Evolutionary conservation across 192 early-diverging fungal genomes (phyloP).

Genomic region (Coemansia sp.): DNA sequence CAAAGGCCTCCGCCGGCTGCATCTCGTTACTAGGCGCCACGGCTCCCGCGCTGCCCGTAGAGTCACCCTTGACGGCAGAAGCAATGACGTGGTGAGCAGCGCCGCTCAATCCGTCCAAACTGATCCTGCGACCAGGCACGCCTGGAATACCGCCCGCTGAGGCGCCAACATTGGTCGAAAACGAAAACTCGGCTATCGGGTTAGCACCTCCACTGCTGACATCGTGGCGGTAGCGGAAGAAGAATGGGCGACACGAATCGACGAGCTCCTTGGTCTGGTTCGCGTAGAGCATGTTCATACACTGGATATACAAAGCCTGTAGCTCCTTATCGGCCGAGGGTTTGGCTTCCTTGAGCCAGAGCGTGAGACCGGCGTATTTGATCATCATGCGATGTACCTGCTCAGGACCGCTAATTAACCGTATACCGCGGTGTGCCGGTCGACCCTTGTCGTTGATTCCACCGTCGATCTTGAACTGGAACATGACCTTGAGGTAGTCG

Average conservation of each 20-base stretch:
- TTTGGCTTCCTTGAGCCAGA: conserved; percentile 77
- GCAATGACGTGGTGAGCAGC: conserved; percentile 37
- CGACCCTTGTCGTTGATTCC: conserved; percentile 53
- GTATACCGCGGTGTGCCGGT: conserved; percentile 24
- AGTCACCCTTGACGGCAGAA: conserved; percentile 28
- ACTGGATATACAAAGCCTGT: conserved; percentile 65
- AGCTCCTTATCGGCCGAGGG: conserved; percentile 68
- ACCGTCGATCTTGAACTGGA: conserved; percentile 64
- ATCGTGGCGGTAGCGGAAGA: conserved; percentile 39
- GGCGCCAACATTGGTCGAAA: conserved; percentile 25
- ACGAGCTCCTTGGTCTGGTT: conserved; percentile 57
- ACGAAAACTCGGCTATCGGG: conserved; percentile 32
- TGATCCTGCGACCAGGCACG: conserved; percentile 27
- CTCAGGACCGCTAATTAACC: conserved; percentile 57
- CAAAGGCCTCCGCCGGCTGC: conserved; percentile 46
- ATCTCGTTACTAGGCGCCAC: conserved; percentile 20
- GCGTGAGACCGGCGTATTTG: conserved; percentile 63
- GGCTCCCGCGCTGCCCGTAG: neutral
- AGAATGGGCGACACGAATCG: conserved; percentile 53
- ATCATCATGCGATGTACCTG: conserved; percentile 63
- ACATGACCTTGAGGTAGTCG: conserved; percentile 65
- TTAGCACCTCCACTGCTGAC: conserved; percentile 20
- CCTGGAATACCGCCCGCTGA: conserved; percentile 7
- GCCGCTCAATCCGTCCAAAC: conserved; percentile 44
- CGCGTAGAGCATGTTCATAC: conserved; percentile 55